These are phyloP conservation scores for Sechiopsis laciniata DNA, from an alignment of 306 rosid species.

Conservation along the genomic window DNA sequence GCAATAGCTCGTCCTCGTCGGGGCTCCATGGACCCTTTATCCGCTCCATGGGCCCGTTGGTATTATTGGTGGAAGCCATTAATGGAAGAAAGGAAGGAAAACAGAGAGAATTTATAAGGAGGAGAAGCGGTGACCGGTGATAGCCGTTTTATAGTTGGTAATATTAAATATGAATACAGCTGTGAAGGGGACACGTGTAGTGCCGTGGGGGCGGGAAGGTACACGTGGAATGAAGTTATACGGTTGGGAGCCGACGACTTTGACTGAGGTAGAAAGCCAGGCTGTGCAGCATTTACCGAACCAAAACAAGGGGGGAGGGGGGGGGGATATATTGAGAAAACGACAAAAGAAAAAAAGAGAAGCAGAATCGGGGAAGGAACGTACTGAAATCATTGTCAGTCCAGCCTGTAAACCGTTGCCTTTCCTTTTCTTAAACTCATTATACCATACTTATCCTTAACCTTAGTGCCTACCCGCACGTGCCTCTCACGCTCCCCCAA, in stretches of 20 bases:
- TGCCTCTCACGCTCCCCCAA: slow-evolving; percentile 8
- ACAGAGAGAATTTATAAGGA: neutral
- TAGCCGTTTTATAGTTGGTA: neutral
- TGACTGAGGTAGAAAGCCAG: neutral
- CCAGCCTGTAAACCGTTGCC: slow-evolving; percentile 15
- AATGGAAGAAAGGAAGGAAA: neutral
- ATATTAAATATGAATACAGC: neutral
- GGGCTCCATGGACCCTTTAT: slow-evolving; percentile 90
- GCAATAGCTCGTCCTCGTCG: slow-evolving; percentile 63
- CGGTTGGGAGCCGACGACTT: neutral
- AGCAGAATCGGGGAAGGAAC: slow-evolving; percentile 14
- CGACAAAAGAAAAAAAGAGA: neutral
- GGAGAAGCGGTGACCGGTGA: slow-evolving; percentile 3
- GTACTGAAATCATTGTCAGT: slow-evolving; percentile 11
- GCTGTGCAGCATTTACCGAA: slow-evolving; percentile 1
- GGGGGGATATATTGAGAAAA: neutral
- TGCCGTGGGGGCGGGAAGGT: neutral
- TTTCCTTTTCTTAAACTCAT: neutral
- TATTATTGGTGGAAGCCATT: slow-evolving; percentile 40
- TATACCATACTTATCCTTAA: neutral
- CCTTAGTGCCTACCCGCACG: neutral
- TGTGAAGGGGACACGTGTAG: slow-evolving; percentile 12
- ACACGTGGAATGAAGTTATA: neutral
- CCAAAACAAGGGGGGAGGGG: neutral
- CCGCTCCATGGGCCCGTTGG: slow-evolving; percentile 36